Conservation (phyloP, 805 yeast species). For the Priceomyces medius region DNA sequence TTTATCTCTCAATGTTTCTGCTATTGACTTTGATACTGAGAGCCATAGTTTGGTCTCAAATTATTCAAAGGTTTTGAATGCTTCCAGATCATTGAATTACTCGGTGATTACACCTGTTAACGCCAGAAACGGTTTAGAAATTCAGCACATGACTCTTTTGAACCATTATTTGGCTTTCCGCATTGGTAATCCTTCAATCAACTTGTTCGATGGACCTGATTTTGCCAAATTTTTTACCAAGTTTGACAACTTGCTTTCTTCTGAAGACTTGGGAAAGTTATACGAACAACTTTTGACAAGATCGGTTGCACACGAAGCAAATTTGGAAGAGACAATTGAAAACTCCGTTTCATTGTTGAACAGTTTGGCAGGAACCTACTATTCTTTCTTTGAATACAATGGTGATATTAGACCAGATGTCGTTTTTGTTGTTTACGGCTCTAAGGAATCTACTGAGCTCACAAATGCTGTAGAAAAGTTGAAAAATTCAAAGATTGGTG, state of each 20-base stretch:
- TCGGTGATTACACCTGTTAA: slow-evolving; percentile 70
- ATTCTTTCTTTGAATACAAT: slow-evolving; percentile 64
- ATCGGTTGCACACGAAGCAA: slow-evolving; percentile 21
- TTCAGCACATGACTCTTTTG: slow-evolving; percentile 65
- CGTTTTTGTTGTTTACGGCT: slow-evolving; percentile 81
- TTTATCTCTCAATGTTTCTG: slow-evolving; percentile 70
- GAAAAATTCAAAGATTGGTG: slow-evolving; percentile 52
- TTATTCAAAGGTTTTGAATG: slow-evolving; percentile 57
- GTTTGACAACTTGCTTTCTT: slow-evolving; percentile 42
- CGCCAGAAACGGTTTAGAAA: slow-evolving; percentile 48
- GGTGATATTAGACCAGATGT: slow-evolving; percentile 65
- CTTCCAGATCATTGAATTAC: slow-evolving; percentile 61
- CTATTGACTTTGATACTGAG: slow-evolving; percentile 64
- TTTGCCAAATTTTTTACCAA: slow-evolving; percentile 53
- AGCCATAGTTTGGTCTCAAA: slow-evolving; percentile 58
- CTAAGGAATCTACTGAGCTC: slow-evolving; percentile 60
- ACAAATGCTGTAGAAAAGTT: slow-evolving; percentile 40
- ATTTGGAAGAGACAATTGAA: slow-evolving; percentile 39
- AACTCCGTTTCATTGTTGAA: slow-evolving; percentile 53
- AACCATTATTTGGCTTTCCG: slow-evolving; percentile 57
- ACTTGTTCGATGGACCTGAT: slow-evolving; percentile 79
- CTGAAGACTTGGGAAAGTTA: slow-evolving; percentile 40
- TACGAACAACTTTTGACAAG: slow-evolving; percentile 36
- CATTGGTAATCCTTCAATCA: slow-evolving; percentile 56
- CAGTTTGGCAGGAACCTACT: slow-evolving; percentile 50